These are phyloP conservation scores for Astragalus glycyphyllos DNA, from an alignment of 306 rosid species.

Conservation along the genomic window DNA sequence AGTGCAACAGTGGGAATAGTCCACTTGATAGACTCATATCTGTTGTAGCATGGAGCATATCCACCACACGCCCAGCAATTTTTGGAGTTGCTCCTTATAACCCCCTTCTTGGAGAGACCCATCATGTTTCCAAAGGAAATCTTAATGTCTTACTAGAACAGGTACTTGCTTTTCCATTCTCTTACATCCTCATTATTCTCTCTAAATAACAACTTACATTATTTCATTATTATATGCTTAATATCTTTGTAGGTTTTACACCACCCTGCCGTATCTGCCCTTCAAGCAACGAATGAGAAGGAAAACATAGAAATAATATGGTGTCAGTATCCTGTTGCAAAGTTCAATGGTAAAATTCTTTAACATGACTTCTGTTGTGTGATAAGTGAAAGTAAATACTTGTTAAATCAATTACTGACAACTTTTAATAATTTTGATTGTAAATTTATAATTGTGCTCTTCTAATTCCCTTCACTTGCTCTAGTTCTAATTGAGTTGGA, in stretches of 20 bases:
- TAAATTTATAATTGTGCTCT: not conserved
- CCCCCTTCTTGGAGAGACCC: conserved; percentile 96
- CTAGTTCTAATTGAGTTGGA: conserved; percentile 10
- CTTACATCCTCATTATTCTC: too few species aligned
- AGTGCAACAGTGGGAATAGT: conserved; percentile 61
- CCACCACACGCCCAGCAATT: conserved; percentile 71
- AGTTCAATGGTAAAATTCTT: conserved; percentile 67
- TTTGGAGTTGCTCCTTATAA: conserved; percentile 88
- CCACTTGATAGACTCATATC: conserved; percentile 68
- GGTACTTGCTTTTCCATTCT: conserved; percentile 48
- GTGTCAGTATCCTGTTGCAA: conserved; percentile 73
- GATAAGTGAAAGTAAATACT: not conserved
- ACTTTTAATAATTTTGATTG: not conserved
- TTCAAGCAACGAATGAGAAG: conserved; percentile 83
- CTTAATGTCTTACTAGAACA: conserved; percentile 85
- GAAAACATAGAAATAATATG: conserved; percentile 73
- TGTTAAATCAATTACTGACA: not conserved
- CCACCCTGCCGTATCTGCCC: conserved; percentile 91
- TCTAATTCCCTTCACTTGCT: not conserved
- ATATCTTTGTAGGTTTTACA: conserved; percentile 62
- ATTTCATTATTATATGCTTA: too few species aligned
- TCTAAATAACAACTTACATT: too few species aligned
- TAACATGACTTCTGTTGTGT: not conserved
- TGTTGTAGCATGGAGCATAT: conserved; percentile 79
- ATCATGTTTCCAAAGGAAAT: conserved; percentile 76